Evolutionary conservation across 1,284 basidiomycete species (phyloP).

Genomic region (Irpex lacteus): DNA sequence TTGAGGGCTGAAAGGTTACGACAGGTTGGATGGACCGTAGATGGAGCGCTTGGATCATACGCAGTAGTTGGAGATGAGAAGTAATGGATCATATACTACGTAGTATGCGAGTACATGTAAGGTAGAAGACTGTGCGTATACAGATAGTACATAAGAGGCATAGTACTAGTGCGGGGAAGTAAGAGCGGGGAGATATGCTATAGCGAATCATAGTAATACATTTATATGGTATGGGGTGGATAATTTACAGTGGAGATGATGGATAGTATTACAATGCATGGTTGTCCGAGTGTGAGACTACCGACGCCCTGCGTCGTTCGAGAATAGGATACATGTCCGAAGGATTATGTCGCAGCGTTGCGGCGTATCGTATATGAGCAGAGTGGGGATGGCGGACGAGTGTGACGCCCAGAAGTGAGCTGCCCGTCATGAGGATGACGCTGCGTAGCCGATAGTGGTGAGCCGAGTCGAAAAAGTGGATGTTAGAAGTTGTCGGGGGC

Average conservation of each 20-base stretch:
- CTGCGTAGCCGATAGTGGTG: neutral
- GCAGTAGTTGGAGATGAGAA: neutral
- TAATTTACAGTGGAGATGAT: conserved; percentile 1
- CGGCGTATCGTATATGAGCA: neutral
- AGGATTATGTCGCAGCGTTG: neutral
- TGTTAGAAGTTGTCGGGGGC: neutral
- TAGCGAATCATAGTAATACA: neutral
- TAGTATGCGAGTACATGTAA: neutral
- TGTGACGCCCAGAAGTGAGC: neutral
- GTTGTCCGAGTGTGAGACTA: neutral
- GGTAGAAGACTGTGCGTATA: neutral
- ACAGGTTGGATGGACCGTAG: neutral
- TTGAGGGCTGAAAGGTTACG: neutral
- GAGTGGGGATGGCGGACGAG: neutral
- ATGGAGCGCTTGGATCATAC: neutral
- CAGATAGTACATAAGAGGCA: neutral
- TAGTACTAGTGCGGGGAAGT: neutral
- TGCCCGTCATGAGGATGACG: neutral
- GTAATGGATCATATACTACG: neutral
- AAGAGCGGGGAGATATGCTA: neutral
- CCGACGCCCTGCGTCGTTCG: neutral
- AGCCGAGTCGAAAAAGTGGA: neutral
- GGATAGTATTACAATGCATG: neutral
- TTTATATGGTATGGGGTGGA: neutral
- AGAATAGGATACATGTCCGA: neutral